These are phyloP conservation scores for Isabelozyma gotoi DNA, from an alignment of 805 yeast genomes.

Conservation along the genomic window DNA sequence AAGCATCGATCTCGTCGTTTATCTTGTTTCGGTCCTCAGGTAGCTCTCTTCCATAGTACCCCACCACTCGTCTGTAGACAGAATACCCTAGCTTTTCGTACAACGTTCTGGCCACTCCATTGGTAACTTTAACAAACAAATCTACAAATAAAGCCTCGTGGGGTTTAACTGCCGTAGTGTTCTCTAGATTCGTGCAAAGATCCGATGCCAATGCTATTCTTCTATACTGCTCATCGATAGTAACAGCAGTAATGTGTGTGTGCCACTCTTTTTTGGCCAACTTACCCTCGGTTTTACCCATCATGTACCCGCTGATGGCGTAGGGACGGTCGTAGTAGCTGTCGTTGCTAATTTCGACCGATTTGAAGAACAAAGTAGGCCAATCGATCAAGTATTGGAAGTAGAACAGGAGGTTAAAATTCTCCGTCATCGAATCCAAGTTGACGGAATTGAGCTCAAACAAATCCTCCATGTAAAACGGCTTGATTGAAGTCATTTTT, in stretches of 20 bases:
- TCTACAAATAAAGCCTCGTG: slow-evolving; percentile 84
- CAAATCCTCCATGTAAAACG: slow-evolving; percentile 85
- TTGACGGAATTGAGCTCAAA: slow-evolving; percentile 73
- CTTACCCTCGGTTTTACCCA: slow-evolving; percentile 94
- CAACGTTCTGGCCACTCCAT: slow-evolving; percentile 71
- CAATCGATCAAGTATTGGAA: slow-evolving; percentile 78
- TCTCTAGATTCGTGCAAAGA: slow-evolving; percentile 71
- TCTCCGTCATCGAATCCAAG: slow-evolving; percentile 88
- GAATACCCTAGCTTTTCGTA: slow-evolving; percentile 86
- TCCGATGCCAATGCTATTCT: slow-evolving; percentile 83
- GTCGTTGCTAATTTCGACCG: slow-evolving; percentile 40
- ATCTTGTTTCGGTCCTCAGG: slow-evolving; percentile 47
- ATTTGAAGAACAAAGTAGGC: slow-evolving; percentile 88
- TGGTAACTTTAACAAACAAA: slow-evolving; percentile 86
- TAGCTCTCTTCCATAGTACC: slow-evolving; percentile 68
- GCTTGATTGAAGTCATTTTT: slow-evolving; percentile 80
- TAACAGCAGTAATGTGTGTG: slow-evolving; percentile 94
- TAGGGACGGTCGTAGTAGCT: slow-evolving; percentile 10
- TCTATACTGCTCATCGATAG: slow-evolving; percentile 79
- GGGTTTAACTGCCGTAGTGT: slow-evolving; percentile 68
- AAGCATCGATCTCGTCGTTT: slow-evolving; percentile 80
- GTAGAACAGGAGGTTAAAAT: slow-evolving; percentile 82
- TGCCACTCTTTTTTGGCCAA: slow-evolving; percentile 78
- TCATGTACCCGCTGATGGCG: slow-evolving; percentile 70
- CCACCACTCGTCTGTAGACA: slow-evolving; percentile 82